These are phyloP conservation scores for Inga laurina DNA, from an alignment of 306 rosid genomes.

Conservation along the genomic window DNA sequence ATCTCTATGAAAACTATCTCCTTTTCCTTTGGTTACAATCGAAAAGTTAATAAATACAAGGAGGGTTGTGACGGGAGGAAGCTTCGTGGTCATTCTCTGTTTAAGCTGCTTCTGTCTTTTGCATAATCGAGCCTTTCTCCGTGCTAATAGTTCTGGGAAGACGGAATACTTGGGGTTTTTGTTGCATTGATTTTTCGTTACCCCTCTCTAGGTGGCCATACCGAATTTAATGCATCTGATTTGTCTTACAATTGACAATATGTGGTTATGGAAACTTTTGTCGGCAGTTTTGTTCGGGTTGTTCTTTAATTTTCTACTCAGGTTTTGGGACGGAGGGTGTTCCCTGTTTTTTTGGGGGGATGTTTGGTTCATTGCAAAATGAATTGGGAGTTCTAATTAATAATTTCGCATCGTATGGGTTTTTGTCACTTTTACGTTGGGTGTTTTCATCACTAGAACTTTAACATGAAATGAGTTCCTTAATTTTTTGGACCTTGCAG, in stretches of 20 bases:
- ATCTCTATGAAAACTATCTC: not conserved
- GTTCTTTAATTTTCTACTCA: not conserved
- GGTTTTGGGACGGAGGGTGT: not conserved
- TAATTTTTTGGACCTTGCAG: constrained; percentile 35
- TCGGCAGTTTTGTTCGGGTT: not conserved
- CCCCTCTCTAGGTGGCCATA: constrained; percentile 1
- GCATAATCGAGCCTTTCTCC: not conserved
- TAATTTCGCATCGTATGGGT: not conserved
- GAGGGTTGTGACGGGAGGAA: not conserved
- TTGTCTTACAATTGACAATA: not conserved
- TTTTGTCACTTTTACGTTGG: not conserved
- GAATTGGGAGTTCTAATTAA: not conserved
- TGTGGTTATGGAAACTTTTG: not conserved
- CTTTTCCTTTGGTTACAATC: not conserved
- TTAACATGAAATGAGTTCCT: not conserved
- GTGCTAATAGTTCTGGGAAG: not conserved
- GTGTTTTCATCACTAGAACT: not conserved
- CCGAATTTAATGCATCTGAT: constrained; percentile 17
- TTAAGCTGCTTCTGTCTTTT: not conserved
- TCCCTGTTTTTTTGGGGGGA: not conserved
- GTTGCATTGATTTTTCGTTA: not conserved
- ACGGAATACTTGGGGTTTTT: not conserved
- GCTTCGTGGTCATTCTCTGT: not conserved
- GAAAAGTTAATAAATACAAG: not conserved
- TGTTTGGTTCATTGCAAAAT: not conserved